Percentiles rank a stretch among this genome's conserved stretches.
These are phyloP conservation scores for Aegilops tauschii DNA, from an alignment of 176 grass and related monocot genomes.

Conservation along the genomic window DNA sequence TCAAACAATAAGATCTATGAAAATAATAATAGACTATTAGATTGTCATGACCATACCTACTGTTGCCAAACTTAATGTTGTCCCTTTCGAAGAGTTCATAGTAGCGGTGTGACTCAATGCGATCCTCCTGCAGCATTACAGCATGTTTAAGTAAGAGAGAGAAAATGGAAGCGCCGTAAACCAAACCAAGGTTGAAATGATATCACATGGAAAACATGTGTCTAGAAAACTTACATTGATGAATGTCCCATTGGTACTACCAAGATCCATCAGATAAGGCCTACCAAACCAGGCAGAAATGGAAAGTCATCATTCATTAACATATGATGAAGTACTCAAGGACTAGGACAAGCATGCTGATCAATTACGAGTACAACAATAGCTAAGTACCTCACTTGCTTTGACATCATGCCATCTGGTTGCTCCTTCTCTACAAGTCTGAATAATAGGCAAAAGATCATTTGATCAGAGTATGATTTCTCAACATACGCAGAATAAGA, in stretches of 20 bases:
- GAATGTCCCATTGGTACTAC: slow-evolving; percentile 89
- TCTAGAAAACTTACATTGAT: slow-evolving; percentile 76
- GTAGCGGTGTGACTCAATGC: slow-evolving; percentile 79
- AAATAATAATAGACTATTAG: not conserved
- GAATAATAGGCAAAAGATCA: slow-evolving; percentile 28
- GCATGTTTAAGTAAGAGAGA: not conserved
- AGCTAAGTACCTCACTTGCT: slow-evolving; percentile 70
- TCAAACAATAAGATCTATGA: not conserved
- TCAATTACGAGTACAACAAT: not conserved
- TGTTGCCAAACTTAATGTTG: slow-evolving; percentile 91
- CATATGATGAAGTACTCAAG: not conserved
- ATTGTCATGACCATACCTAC: slow-evolving; percentile 55
- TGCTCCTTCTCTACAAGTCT: slow-evolving; percentile 93
- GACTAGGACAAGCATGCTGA: not conserved
- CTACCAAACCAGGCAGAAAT: slow-evolving; percentile 35
- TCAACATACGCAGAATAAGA: not conserved
- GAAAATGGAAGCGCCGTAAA: not conserved
- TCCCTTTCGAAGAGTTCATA: slow-evolving; percentile 98
- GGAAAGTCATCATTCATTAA: not conserved
- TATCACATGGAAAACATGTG: slow-evolving; percentile 13
- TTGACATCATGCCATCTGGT: slow-evolving; percentile 80
- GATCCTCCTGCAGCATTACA: slow-evolving; percentile 60
- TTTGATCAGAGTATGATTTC: slow-evolving; percentile 20
- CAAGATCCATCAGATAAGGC: slow-evolving; percentile 95
- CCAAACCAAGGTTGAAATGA: not conserved